Evolutionary conservation across 805 yeast species (phyloP), one percentile per base, ranked within the genome.

Genomic region (Wickerhamiella azymoides): DNA sequence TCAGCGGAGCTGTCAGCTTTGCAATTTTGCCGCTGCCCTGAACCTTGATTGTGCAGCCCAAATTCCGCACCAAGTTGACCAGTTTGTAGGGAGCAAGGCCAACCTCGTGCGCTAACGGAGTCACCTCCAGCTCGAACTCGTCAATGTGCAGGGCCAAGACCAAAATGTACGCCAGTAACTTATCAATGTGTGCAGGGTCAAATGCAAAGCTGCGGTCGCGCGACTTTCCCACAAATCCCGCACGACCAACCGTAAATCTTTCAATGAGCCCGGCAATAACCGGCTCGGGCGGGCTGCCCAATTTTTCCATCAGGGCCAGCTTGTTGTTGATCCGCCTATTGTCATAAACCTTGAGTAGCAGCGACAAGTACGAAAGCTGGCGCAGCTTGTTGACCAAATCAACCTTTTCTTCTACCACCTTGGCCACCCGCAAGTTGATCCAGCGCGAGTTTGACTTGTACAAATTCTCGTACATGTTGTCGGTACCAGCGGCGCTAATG

Each of bases 151-250:
- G 66, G 35, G 82, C 70, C 36, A 81, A 64, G 5, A 80, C 82
- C 50, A 92, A 66, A 40, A 86, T 68, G 63, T 76, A 80, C 63
- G 95, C 82, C 53, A 92, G 67, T 41, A 92, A 68, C 64, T 81
- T 85, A 64, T 85, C 95, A 62, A 85, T 95, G 58, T 77, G 75
- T 55, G 76, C 80, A 36, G 97, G 96, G 58, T 92, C 96, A 50
- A 92, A 74, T 50, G 74, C 69, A 60, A 74, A 89, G n/a, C 80
- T 72, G 54, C 79, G 74, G 51, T 80, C 85, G 59, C 79, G 80
- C n/a, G 82, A 66, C 61, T 75, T 78, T 48, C 92, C 93, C 51
- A 76, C 72, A 11, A 56, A 47, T 7, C 83, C 76, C 7, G 84
- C 70, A 55, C 73, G 74, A 26, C 72, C 57, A 25, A 79, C 73